These are phyloP conservation scores for Aspergillus sp. DNA, from an alignment of 2,329 filamentous ascomycete genomes.

Conservation along the genomic window DNA sequence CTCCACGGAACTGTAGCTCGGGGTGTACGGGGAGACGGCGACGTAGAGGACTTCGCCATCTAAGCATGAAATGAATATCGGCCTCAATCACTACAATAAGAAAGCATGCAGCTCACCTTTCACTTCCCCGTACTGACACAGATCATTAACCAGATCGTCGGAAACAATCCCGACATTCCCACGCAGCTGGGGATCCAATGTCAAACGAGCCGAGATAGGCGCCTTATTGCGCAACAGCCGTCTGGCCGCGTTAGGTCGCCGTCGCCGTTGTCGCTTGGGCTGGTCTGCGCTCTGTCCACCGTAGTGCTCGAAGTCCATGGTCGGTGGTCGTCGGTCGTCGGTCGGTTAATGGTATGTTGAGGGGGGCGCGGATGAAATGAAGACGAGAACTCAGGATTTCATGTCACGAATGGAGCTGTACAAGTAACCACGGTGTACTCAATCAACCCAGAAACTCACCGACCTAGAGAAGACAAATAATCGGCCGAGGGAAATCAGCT, in stretches of 20 bases:
- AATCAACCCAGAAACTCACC: no score
- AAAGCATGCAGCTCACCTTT: slow-evolving; percentile 39
- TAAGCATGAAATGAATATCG: slow-evolving; percentile 8
- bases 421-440: no score
- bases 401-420: no score
- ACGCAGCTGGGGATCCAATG: slow-evolving; percentile 78
- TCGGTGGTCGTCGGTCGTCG: slow-evolving; percentile 19
- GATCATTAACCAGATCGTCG: slow-evolving; percentile 73
- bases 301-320: slow-evolving; percentile 40
- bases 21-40: slow-evolving; percentile 42
- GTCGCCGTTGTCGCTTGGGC: slow-evolving; percentile 47
- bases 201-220: slow-evolving; percentile 68
- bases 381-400: no score
- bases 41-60: slow-evolving; percentile 35
- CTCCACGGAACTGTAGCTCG: slow-evolving; percentile 41
- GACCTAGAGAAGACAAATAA: no score
- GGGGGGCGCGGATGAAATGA: no score
- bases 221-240: slow-evolving; percentile 55
- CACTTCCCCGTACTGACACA: slow-evolving; percentile 57
- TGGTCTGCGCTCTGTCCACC: slow-evolving; percentile 32
- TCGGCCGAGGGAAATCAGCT: no score
- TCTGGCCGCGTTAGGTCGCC: slow-evolving; percentile 41
- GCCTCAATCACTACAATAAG: neutral
- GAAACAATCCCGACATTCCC: slow-evolving; percentile 82
- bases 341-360: slow-evolving; percentile 12